These are phyloP conservation scores for Xylogone sp. DNA, from an alignment of 2,329 filamentous ascomycete genomes.

Conservation along the genomic window DNA sequence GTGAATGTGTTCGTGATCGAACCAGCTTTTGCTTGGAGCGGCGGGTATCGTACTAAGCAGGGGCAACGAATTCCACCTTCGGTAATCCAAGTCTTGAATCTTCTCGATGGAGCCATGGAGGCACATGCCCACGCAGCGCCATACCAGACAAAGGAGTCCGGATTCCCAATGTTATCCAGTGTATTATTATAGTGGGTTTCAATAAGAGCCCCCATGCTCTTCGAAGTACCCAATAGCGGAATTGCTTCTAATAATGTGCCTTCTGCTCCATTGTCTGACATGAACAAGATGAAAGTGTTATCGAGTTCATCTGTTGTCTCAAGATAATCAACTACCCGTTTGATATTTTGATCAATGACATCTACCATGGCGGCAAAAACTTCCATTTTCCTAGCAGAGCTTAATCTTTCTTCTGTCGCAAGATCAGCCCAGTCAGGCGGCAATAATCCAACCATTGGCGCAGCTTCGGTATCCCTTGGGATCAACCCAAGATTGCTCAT, in stretches of 20 bases:
- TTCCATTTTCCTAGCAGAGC: constrained; percentile 54
- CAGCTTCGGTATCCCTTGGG: constrained; percentile 43
- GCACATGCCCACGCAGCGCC: constrained; percentile 32
- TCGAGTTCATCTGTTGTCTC: constrained; percentile 53
- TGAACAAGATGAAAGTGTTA: constrained; percentile 60
- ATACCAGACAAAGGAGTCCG: constrained; percentile 48
- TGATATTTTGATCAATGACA: constrained; percentile 55
- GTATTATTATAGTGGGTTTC: constrained; percentile 50
- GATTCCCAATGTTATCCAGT: constrained; percentile 50
- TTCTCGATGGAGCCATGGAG: constrained; percentile 37
- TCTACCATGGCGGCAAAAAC: constrained; percentile 63
- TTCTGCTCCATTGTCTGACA: constrained; percentile 60
- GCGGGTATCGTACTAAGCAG: constrained; percentile 27
- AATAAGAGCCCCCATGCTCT: constrained; percentile 50
- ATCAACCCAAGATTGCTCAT: constrained; percentile 56
- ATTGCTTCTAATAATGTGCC: constrained; percentile 55
- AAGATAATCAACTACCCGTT: constrained; percentile 54
- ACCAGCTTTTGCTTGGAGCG: constrained; percentile 27
- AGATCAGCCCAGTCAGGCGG: constrained; percentile 45
- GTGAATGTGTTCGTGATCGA: constrained; percentile 25
- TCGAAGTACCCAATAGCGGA: constrained; percentile 53
- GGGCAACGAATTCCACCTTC: constrained; percentile 35
- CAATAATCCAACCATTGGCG: constrained; percentile 46
- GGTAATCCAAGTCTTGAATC: constrained; percentile 40
- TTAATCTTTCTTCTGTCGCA: constrained; percentile 39